Percentiles rank a stretch among this genome's conserved stretches.
phyloP scores from a whole-genome alignment of 208 protist species.

The Acanthamoeba triangularis region DNA sequence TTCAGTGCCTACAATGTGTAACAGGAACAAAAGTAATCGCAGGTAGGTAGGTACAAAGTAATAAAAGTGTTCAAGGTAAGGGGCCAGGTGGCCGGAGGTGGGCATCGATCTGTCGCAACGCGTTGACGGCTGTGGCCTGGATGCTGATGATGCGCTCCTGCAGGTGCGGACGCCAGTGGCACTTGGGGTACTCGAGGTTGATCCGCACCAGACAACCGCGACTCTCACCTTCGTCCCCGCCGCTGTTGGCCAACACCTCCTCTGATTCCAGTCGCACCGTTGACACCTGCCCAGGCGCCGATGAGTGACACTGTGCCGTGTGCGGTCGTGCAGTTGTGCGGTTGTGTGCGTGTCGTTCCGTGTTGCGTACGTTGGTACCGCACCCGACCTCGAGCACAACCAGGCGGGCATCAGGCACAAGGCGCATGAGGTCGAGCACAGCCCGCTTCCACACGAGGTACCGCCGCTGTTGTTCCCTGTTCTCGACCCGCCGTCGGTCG shows the following conservation, averaged over 20 bases:
- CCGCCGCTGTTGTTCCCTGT: background rate
- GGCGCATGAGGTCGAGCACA: background rate
- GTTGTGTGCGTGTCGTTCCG: background rate
- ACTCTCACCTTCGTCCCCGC: background rate
- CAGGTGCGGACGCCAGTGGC: slow-evolving; percentile 28
- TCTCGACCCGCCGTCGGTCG: background rate
- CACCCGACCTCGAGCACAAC: slow-evolving; percentile 45
- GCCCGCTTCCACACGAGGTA: slow-evolving; percentile 3
- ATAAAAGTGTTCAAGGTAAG: no score
- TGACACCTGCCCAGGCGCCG: slow-evolving; percentile 1
- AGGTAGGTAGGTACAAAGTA: no score
- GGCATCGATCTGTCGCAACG: background rate
- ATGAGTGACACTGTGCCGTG: no score
- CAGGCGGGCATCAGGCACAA: background rate
- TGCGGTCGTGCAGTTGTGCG: no score
- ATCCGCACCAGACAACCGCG: background rate
- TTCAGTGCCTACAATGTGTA: no score
- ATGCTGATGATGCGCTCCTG: slow-evolving; percentile 24
- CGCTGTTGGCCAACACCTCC: background rate
- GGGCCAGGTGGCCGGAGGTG: no score
- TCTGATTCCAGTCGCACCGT: slow-evolving; percentile 29
- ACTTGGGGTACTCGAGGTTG: slow-evolving; percentile 37
- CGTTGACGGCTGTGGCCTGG: background rate
- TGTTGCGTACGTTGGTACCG: slow-evolving; percentile 35
- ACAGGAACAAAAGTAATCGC: no score